These are phyloP conservation scores for Globisporangium apiculatum DNA, from an alignment of 352 stramenopile genomes.

Conservation along the genomic window DNA sequence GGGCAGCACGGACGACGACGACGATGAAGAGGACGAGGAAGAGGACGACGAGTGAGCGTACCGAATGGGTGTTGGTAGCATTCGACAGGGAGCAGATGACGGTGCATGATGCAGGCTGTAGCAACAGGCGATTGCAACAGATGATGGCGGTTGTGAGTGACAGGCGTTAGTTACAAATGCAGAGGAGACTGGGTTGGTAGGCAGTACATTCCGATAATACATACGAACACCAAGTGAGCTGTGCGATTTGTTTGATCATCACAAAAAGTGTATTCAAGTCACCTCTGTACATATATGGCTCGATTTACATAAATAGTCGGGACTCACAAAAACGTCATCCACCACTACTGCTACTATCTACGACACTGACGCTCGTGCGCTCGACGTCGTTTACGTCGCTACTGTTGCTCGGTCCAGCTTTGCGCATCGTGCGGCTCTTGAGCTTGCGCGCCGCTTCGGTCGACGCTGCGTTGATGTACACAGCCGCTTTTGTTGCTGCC, in stretches of 20 bases:
- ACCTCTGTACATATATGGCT: too few relatives aligned
- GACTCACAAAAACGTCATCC: too few relatives aligned
- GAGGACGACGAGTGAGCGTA: conserved; percentile 17
- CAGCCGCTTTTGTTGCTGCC: conserved; percentile 37
- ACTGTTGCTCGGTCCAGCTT: conserved; percentile 11
- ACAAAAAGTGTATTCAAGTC: too few relatives aligned
- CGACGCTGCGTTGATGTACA: conserved; percentile 39
- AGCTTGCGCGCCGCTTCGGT: conserved; percentile 48
- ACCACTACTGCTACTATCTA: background rate
- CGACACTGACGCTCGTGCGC: background rate
- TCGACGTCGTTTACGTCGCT: conserved; percentile 17
- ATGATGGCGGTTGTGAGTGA: too few relatives aligned
- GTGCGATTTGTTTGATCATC: too few relatives aligned
- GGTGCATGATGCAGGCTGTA: too few relatives aligned
- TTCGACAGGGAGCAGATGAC: background rate
- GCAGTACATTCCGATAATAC: too few relatives aligned
- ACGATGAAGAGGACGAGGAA: conserved; percentile 30
- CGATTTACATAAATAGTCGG: background rate
- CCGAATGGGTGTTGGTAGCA: background rate
- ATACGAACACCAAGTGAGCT: too few relatives aligned
- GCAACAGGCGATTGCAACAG: too few relatives aligned
- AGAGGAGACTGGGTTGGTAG: too few relatives aligned
- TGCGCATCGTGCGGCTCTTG: conserved; percentile 19
- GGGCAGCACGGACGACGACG: conserved; percentile 34
- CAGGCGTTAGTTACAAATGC: too few relatives aligned